Base-by-base conservation (phyloP, 2,329 filamentous ascomycete species). In the Coniochaeta ligniaria region DNA sequence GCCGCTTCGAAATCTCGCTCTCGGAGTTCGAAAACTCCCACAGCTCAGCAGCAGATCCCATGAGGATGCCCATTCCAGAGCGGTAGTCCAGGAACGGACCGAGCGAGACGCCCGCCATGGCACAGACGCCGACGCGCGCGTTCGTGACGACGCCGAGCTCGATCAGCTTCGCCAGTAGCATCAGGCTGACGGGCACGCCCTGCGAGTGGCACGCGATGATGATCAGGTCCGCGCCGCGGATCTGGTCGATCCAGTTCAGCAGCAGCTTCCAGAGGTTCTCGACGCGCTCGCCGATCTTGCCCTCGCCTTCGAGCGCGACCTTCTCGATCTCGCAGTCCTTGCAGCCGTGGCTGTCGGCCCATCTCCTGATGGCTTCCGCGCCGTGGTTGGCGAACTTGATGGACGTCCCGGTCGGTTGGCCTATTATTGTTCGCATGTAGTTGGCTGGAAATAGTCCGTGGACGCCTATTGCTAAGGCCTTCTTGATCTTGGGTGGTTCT, bases 191-290 rank as follows among this genome's bases (percentile, higher is more conserved):
- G 0, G 95, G 95, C 0, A 98, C 95, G 24, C 95, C 95, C 73
- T 99, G 95, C 2, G 92, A 96, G 73, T 99, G 95, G 62, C 92
- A 96, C 2, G 92, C 92, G n/a, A 99, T 78, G 43, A 99, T 75
- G 47, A 99, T 88, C 63, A 98, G 88, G 73, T 99, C 95, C 0
- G 95, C 93, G 59, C 83, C 84, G 58, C 91, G 87, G 35, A 99
- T 89, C 64, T 94, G 88, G 41, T 96, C 92, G 65, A 97, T 91
- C 91, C 92, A 96, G 72, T 97, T 97, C 31, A 97, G 80, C 60
- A 99, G 80, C 11, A 98, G 80, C 73, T 94, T 96, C 95, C 95
- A 99, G 7, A 99, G 77, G 43, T 96, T 90, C 63, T 96, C 90
- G 1, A 98, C 92, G 7, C 95, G 84, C 64, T 98, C 93, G 2